phyloP scores from a whole-genome alignment of 257 asterid genomes.

The Vinca minor region DNA sequence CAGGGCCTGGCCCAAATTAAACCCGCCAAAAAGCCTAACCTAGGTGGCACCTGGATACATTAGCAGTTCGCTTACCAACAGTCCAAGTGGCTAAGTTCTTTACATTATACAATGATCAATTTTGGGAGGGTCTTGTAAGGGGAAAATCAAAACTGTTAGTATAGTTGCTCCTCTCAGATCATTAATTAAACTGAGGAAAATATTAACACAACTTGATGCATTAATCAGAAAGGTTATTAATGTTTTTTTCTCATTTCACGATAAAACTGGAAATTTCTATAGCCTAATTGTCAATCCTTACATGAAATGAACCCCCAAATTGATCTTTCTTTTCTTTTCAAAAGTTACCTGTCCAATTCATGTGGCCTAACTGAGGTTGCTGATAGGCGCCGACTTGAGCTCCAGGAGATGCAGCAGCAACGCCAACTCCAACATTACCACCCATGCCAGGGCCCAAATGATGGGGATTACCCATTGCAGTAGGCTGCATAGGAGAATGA shows the following conservation, averaged over 20 bases:
- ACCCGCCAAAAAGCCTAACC: no score
- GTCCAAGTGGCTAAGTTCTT: no score
- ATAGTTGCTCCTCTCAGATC: background rate
- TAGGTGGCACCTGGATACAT: no score
- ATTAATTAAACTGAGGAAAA: no score
- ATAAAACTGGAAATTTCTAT: constrained; percentile 42
- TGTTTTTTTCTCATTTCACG: constrained; percentile 19
- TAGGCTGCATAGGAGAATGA: constrained; percentile 58
- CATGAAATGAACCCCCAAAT: constrained; percentile 23
- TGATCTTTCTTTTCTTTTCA: constrained; percentile 29
- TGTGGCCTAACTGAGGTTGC: constrained; percentile 85
- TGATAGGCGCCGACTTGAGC: constrained; percentile 79
- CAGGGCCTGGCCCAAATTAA: no score
- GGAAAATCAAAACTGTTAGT: background rate
- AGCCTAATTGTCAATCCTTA: constrained; percentile 24
- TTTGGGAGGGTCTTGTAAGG: background rate
- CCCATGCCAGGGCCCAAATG: constrained; percentile 69
- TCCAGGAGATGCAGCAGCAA: constrained; percentile 70
- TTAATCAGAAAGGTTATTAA: constrained; percentile 13
- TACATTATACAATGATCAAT: no score
- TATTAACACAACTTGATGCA: constrained; percentile 11
- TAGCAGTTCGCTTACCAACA: no score
- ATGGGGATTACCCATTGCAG: constrained; percentile 67
- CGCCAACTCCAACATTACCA: constrained; percentile 73
- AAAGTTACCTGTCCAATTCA: constrained; percentile 80